These are phyloP conservation scores for Saccharum officinarum DNA, from an alignment of 176 grass and related monocot species.

Conservation along the genomic window DNA sequence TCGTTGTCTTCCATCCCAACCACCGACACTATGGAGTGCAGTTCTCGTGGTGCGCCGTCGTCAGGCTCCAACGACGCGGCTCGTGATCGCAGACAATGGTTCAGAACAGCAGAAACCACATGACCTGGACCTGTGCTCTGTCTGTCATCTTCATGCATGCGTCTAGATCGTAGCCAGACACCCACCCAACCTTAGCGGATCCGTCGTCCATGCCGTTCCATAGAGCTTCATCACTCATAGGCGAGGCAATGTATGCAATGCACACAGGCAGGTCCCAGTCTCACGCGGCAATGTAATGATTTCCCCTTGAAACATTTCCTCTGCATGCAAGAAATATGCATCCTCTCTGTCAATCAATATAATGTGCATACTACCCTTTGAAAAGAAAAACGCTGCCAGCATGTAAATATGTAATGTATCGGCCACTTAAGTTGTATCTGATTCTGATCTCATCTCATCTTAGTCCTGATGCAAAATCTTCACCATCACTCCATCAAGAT, in stretches of 20 bases:
- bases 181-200: neutral
- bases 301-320: neutral
- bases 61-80: neutral
- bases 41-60: neutral
- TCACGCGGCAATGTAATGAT: slow-evolving; percentile 15
- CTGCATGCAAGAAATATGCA: neutral
- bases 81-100: neutral
- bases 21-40: slow-evolving; percentile 29
- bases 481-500: neutral
- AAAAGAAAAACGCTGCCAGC: neutral
- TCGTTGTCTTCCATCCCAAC: neutral
- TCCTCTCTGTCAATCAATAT: neutral
- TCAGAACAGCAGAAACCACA: neutral
- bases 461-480: neutral
- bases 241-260: too few relatives aligned
- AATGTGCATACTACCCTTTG: neutral
- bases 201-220: neutral
- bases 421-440: neutral
- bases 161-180: neutral
- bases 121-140: neutral
- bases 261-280: neutral
- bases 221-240: neutral
- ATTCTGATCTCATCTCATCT: too few relatives aligned
- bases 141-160: neutral
- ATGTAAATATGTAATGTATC: neutral